Percentiles rank a stretch among this genome's conserved stretches.
phyloP scores from a whole-genome alignment of 306 rosid genomes.

The Purshia tridentata region DNA sequence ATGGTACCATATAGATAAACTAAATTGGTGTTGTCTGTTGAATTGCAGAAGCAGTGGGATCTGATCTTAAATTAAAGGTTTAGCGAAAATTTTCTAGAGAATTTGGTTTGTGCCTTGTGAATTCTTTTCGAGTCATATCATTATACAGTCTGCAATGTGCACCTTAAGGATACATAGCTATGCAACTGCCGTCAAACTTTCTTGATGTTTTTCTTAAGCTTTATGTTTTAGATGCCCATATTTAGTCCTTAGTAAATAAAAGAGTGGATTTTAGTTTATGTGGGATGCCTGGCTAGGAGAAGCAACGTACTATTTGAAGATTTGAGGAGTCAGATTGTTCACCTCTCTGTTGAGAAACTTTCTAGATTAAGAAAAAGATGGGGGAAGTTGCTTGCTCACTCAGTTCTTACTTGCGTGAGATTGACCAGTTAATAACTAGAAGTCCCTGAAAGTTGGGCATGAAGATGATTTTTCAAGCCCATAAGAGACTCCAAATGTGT shows the following conservation, averaged over 20 bases:
- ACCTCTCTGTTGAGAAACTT: neutral
- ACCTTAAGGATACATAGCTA: neutral
- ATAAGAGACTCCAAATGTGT: neutral
- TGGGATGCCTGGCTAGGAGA: neutral
- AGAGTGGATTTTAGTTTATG: neutral
- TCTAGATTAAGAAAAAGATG: neutral
- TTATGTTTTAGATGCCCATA: neutral
- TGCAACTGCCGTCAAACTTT: neutral
- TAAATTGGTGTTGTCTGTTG: neutral
- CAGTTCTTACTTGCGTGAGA: neutral
- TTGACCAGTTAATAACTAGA: neutral
- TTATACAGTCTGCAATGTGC: neutral
- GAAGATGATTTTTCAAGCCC: neutral
- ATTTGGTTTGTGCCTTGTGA: neutral
- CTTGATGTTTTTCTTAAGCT: neutral
- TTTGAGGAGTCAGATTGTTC: neutral
- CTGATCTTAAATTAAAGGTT: neutral
- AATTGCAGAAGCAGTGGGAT: neutral
- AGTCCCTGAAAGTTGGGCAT: neutral
- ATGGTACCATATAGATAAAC: neutral
- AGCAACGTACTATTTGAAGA: neutral
- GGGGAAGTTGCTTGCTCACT: neutral
- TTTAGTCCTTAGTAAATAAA: neutral
- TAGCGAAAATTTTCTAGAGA: neutral
- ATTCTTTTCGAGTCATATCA: neutral